Evolutionary conservation across 495 filamentous ascomycete species (phyloP), one percentile per base, ranked within the genome.

Genomic region (Xylaria venustula): DNA sequence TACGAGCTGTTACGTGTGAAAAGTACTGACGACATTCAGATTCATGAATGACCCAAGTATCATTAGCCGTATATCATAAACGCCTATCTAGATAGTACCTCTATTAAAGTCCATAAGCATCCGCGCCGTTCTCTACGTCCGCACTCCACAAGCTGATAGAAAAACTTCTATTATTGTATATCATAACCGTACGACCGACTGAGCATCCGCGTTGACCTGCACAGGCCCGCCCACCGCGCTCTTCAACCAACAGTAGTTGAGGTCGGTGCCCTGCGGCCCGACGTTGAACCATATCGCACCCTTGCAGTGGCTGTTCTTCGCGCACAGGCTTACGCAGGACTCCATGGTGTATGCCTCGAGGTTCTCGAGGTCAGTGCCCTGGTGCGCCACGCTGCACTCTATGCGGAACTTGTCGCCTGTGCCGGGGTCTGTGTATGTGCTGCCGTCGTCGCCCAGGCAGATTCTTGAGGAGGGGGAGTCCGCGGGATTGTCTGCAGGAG

Each of bases 211-310:
- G 19, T 46, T 67, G 11, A 22, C 15, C 34, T 34, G 28, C 46
- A 64, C 57, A 12, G 62, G 34, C 47, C n/a, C 41, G 11, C 15
- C 17, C 48, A 67, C 34, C 12, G 37, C 30, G 11, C 50, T 62
- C 40, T 69, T 69, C 23, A 69, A 48, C 64, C 64, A 69, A 40
- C 67, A 69, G 37, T 69, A 69, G 45, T 69, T 67, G 7, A 67
- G 64, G 54, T 67, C 61, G 8, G 67, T 69, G 2, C 67, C 67
- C 32, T 69, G 67, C 44, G 67, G 67, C 0, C 67, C 67, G 3
- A 61, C 64, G 26, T 63, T 60, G 37, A 62, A 69, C 61, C 62
- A 69, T n/a, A 69, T 55, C 9, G 53, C 67, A 8, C 64, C 67
- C 22, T 42, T 48, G 53, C 67, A 69, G 7, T 9, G 17, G 5